phyloP scores from a whole-genome alignment of 768 basidiomycete species.

The Kwoniella heveanensis region DNA sequence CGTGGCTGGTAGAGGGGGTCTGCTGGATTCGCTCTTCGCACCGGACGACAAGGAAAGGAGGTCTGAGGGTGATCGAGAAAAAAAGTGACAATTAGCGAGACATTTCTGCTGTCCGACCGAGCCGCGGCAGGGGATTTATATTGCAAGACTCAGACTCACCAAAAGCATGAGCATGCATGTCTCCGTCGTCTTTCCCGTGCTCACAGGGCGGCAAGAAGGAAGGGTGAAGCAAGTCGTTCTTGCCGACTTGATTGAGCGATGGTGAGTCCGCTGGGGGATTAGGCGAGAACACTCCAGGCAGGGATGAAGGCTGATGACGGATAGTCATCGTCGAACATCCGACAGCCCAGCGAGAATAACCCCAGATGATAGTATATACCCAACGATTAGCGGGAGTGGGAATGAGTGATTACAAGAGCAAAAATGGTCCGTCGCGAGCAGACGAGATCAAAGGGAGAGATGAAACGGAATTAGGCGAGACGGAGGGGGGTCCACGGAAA shows the following conservation, averaged over 20 bases:
- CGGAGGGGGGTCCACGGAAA: slow-evolving; percentile 1
- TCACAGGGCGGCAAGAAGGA: slow-evolving; percentile 48
- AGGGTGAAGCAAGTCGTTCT: slow-evolving; percentile 41
- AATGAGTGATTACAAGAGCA: too few relatives aligned
- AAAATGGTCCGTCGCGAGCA: too few relatives aligned
- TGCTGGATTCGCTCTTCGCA: slow-evolving; percentile 2
- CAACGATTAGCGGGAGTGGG: too few relatives aligned
- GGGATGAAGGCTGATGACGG: slow-evolving; percentile 15
- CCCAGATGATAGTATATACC: too few relatives aligned
- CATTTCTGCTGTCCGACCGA: background rate
- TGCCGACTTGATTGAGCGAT: slow-evolving; percentile 8
- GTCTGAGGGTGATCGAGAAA: slow-evolving; percentile 16
- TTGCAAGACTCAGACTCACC: slow-evolving; percentile 38
- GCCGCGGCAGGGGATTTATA: too few relatives aligned
- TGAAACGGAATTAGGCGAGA: slow-evolving; percentile 3
- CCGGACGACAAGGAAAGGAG: slow-evolving; percentile 42
- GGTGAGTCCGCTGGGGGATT: slow-evolving; percentile 11
- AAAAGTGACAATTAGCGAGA: background rate
- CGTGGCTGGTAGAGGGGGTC: slow-evolving; percentile 18
- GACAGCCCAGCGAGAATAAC: too few relatives aligned
- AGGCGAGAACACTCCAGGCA: slow-evolving; percentile 23
- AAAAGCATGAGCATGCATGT: slow-evolving; percentile 48
- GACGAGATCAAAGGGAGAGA: background rate
- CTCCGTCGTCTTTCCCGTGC: slow-evolving; percentile 37
- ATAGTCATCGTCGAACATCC: background rate